phyloP scores from a whole-genome alignment of 2,329 filamentous ascomycete species.

The Fusarium algeriense region DNA sequence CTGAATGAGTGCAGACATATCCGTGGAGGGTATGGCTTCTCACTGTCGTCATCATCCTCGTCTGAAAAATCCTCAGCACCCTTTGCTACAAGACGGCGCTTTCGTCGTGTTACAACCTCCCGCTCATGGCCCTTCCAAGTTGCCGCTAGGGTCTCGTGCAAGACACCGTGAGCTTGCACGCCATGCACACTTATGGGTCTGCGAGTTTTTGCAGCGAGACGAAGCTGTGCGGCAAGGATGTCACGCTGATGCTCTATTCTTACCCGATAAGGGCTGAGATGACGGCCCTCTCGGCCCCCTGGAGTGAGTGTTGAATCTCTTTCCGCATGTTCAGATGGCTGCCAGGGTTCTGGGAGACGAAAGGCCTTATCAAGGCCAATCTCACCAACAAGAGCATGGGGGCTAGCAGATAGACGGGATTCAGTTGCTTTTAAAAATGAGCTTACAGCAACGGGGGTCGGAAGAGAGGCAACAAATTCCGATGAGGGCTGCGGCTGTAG shows the following conservation, averaged over 20 bases:
- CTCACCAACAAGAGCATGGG: conserved; percentile 78
- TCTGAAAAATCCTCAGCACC: conserved; percentile 62
- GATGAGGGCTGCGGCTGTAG: conserved; percentile 66
- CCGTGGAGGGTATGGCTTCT: conserved; percentile 81
- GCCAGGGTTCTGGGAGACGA: conserved; percentile 74
- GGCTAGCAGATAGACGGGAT: conserved; percentile 66
- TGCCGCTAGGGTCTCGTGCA: conserved; percentile 73
- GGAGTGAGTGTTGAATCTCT: conserved; percentile 65
- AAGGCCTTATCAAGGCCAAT: conserved; percentile 83
- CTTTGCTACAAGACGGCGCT: conserved; percentile 64
- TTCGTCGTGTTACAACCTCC: conserved; percentile 68
- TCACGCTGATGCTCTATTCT: conserved; percentile 75
- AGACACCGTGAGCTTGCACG: conserved; percentile 79
- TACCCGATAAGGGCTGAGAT: conserved; percentile 76
- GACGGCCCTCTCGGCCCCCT: conserved; percentile 77
- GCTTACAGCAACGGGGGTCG: conserved; percentile 71
- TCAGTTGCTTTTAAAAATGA: conserved; percentile 69
- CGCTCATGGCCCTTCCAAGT: conserved; percentile 79
- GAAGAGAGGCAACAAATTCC: conserved; percentile 63
- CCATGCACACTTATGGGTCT: conserved; percentile 78
- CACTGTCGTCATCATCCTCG: conserved; percentile 46
- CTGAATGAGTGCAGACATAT: conserved; percentile 97
- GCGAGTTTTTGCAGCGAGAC: conserved; percentile 74
- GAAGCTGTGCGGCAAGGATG: conserved; percentile 76
- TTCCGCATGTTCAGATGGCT: conserved; percentile 49